Evolutionary conservation across 108 stramenopile genomes (phyloP).

Genomic region (Pseudonitzschia delicatissima): DNA sequence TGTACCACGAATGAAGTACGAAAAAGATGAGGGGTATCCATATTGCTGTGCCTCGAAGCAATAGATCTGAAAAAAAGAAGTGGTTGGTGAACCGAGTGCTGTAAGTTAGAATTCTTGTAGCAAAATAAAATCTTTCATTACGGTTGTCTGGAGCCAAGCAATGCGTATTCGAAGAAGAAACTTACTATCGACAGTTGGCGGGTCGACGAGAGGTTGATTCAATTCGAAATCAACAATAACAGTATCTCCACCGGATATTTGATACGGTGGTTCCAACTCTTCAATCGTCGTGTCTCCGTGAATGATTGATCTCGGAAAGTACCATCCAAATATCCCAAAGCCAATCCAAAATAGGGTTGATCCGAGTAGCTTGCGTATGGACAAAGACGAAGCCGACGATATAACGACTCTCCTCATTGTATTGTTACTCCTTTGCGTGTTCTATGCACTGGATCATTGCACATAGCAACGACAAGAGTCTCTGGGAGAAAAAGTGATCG

Average conservation of each 20-base stretch:
- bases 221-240: constrained; percentile 44
- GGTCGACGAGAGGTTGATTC: constrained; percentile 31
- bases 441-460: neutral
- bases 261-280: constrained; percentile 25
- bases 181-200: constrained; percentile 19
- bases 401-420: neutral
- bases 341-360: constrained; percentile 13
- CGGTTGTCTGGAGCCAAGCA: neutral
- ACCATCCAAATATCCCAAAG: constrained; percentile 32
- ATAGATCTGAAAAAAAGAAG: neutral
- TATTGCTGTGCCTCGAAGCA: constrained; percentile 24
- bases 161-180: neutral
- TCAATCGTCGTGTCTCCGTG: constrained; percentile 6
- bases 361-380: neutral
- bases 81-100: too few relatives aligned
- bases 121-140: neutral
- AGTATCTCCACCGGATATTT: constrained; percentile 26
- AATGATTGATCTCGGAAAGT: constrained; percentile 28
- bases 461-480: neutral
- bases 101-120: neutral
- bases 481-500: neutral
- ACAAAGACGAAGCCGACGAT: neutral
- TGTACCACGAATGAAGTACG: constrained; percentile 11
- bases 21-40: constrained; percentile 22
- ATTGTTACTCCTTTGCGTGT: neutral